A percentile compares a stretch with the other conserved stretches of the same genome.
phyloP scores from a whole-genome alignment of 2,329 filamentous ascomycete genomes.

The Alternaria hordeiaustralica region DNA sequence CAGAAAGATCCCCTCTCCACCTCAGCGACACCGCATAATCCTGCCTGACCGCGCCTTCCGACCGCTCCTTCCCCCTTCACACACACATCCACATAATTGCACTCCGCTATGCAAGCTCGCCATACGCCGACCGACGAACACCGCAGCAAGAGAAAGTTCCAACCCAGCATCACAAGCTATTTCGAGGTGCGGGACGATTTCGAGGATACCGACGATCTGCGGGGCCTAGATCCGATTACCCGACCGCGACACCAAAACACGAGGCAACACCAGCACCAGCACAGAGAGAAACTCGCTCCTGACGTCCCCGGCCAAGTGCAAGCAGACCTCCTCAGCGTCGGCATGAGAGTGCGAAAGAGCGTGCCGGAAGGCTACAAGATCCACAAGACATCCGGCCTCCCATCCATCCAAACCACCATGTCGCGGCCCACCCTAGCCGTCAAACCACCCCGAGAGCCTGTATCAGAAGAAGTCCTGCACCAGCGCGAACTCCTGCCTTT shows the following conservation, averaged over 20 bases:
- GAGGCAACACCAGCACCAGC: slow-evolving; percentile 12
- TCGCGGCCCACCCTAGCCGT: slow-evolving; percentile 26
- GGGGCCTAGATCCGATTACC: slow-evolving; percentile 37
- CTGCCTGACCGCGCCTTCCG: not conserved
- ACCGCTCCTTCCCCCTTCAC: not conserved
- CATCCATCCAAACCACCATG: slow-evolving; percentile 37
- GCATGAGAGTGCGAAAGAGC: slow-evolving; percentile 92
- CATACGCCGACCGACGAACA: slow-evolving; percentile 31
- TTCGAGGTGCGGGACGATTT: slow-evolving; percentile 41
- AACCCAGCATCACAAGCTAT: slow-evolving; percentile 55
- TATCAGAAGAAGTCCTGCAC: slow-evolving; percentile 34
- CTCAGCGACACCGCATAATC: slow-evolving; percentile 5
- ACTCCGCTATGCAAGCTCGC: slow-evolving; percentile 19
- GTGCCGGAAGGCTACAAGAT: slow-evolving; percentile 96
- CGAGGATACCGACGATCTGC: slow-evolving; percentile 31
- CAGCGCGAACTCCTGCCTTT: slow-evolving; percentile 75
- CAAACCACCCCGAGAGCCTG: slow-evolving; percentile 30
- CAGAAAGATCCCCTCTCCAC: slow-evolving; percentile 23
- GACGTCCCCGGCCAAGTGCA: slow-evolving; percentile 71
- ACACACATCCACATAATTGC: not conserved
- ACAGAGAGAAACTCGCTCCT: slow-evolving; percentile 47
- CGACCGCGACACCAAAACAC: slow-evolving; percentile 26
- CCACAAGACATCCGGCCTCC: slow-evolving; percentile 49
- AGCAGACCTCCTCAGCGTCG: slow-evolving; percentile 84
- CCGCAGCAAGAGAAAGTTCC: slow-evolving; percentile 53